phyloP scores from a whole-genome alignment of 2,329 filamentous ascomycete species.

The Venturia pyrina region DNA sequence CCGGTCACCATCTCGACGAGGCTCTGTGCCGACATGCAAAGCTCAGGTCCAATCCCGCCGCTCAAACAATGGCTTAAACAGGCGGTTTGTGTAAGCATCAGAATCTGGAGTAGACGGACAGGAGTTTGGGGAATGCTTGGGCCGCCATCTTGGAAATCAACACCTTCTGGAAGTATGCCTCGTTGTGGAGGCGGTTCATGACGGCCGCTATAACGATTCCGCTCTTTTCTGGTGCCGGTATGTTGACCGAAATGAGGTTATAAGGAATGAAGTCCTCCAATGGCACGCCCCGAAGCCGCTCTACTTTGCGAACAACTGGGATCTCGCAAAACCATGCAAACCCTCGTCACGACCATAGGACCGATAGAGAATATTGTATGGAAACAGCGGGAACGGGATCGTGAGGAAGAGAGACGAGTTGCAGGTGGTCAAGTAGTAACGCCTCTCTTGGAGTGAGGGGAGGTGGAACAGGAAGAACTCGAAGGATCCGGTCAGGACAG shows the following conservation, averaged over 20 bases:
- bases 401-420: neutral
- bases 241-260: neutral
- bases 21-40: too few relatives aligned
- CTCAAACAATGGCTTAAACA: too few relatives aligned
- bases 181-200: neutral
- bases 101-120: too few relatives aligned
- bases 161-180: slow-evolving; percentile 1
- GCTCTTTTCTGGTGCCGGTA: neutral
- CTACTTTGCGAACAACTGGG: neutral
- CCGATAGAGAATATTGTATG: neutral
- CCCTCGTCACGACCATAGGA: neutral
- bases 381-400: neutral
- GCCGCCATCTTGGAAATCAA: neutral
- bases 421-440: neutral
- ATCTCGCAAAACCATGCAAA: neutral
- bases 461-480: too few relatives aligned
- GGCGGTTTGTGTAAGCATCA: too few relatives aligned
- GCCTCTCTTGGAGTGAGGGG: too few relatives aligned
- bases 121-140: neutral
- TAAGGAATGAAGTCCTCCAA: slow-evolving; percentile 2
- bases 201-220: neutral
- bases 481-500: neutral
- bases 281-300: neutral
- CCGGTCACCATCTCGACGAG: too few relatives aligned
- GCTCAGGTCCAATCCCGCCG: too few relatives aligned